Evolutionary conservation across 2,329 filamentous ascomycete species (phyloP).

Genomic region (Teratosphaeria epicoccoides): DNA sequence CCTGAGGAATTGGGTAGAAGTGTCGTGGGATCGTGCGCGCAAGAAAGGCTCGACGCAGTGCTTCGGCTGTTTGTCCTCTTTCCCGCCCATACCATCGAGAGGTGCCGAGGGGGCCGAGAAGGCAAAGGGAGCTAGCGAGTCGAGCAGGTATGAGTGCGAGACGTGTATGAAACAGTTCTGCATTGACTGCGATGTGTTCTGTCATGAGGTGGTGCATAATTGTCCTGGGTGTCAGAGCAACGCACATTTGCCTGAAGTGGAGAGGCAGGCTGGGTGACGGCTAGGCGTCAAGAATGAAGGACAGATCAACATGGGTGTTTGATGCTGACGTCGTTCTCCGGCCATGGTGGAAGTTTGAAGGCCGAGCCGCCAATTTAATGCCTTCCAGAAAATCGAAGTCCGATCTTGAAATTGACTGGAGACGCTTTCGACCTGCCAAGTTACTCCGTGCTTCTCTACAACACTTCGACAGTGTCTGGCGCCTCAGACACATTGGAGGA

Average conservation of each 20-base stretch:
- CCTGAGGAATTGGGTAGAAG: slow-evolving; percentile 79
- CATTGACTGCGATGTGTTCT: slow-evolving; percentile 94
- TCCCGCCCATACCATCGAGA: slow-evolving; percentile 44
- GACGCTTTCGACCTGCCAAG: too few relatives aligned
- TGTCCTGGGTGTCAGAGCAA: slow-evolving; percentile 72
- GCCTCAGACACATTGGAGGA: too few relatives aligned
- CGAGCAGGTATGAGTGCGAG: slow-evolving; percentile 76
- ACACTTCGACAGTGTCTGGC: too few relatives aligned
- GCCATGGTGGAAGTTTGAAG: too few relatives aligned
- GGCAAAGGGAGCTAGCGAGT: slow-evolving; percentile 59
- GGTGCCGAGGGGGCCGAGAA: slow-evolving; percentile 8
- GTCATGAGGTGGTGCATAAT: slow-evolving; percentile 89
- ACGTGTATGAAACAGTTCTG: slow-evolving; percentile 89
- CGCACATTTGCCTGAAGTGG: slow-evolving; percentile 19
- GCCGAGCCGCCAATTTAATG: too few relatives aligned
- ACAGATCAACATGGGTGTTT: too few relatives aligned
- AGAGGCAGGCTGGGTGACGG: slow-evolving; percentile 1
- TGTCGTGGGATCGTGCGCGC: slow-evolving; percentile 65
- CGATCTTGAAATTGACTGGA: too few relatives aligned
- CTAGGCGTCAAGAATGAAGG: background rate
- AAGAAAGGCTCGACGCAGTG: slow-evolving; percentile 46
- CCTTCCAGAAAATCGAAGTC: too few relatives aligned
- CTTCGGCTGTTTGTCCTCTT: slow-evolving; percentile 64
- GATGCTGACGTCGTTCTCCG: too few relatives aligned
- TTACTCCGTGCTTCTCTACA: too few relatives aligned